These are phyloP conservation scores for Clonostachys rhizophaga DNA, from an alignment of 2,329 filamentous ascomycete species.

Conservation along the genomic window DNA sequence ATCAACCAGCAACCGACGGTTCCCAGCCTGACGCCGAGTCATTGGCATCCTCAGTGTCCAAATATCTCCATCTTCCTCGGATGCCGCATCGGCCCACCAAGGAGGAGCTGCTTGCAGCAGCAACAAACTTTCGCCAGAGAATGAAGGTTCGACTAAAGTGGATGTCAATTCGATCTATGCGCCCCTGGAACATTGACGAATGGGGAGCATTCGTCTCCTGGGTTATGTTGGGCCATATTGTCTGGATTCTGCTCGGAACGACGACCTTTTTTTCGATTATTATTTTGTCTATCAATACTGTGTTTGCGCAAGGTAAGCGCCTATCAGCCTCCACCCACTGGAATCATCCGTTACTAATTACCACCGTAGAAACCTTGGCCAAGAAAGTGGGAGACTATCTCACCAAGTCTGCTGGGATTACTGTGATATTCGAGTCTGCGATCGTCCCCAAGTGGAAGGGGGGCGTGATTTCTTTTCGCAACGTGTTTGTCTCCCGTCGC, in stretches of 20 bases:
- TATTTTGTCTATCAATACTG: constrained; percentile 90
- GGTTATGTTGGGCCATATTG: constrained; percentile 87
- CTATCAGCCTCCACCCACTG: neutral
- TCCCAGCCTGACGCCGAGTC: constrained; percentile 21
- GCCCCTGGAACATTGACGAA: constrained; percentile 94
- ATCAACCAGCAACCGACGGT: too few relatives aligned
- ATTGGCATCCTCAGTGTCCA: constrained; percentile 47
- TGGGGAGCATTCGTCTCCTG: constrained; percentile 93
- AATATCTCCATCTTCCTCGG: constrained; percentile 58
- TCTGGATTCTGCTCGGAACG: constrained; percentile 95
- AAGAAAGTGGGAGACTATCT: constrained; percentile 94
- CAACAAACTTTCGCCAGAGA: constrained; percentile 88
- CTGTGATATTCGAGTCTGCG: constrained; percentile 94
- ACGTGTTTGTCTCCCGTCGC: constrained; percentile 89
- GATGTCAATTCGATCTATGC: constrained; percentile 89
- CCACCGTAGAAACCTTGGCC: constrained; percentile 74
- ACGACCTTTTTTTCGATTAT: constrained; percentile 94
- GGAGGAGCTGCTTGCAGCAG: constrained; percentile 86
- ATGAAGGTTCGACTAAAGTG: constrained; percentile 93
- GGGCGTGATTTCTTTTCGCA: constrained; percentile 93
- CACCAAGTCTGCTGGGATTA: constrained; percentile 87
- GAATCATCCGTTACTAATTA: neutral
- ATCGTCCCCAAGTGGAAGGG: constrained; percentile 96
- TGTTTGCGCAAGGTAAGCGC: constrained; percentile 79
- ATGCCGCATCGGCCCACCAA: constrained; percentile 87